Percentiles rank a stretch among this genome's conserved stretches.
phyloP scores from a whole-genome alignment of 2,329 filamentous ascomycete genomes.

The Fusarium coicis region DNA sequence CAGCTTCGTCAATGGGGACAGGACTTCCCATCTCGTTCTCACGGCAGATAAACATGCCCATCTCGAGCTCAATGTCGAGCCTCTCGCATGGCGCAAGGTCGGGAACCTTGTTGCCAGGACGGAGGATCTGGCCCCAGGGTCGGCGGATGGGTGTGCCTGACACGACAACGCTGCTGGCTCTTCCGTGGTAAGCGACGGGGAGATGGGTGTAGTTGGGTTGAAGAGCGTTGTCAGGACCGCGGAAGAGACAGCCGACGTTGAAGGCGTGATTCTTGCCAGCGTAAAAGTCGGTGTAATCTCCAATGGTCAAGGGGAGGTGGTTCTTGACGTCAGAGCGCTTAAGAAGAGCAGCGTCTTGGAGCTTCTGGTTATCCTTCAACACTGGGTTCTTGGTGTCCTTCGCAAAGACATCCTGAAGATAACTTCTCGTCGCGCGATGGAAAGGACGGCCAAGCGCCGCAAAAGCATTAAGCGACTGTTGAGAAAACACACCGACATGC shows the following conservation, averaged over 20 bases:
- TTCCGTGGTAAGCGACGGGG: conserved; percentile 83
- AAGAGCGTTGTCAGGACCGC: conserved; percentile 77
- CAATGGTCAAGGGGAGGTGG: conserved; percentile 80
- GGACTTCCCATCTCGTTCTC: conserved; percentile 74
- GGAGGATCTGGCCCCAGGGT: conserved; percentile 78
- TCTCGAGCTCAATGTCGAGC: conserved; percentile 82
- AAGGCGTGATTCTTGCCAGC: conserved; percentile 83
- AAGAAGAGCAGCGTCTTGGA: conserved; percentile 46
- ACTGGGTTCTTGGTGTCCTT: conserved; percentile 60
- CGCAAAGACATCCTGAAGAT: conserved; percentile 71
- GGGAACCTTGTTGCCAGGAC: conserved; percentile 54
- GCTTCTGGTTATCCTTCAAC: conserved; percentile 50
- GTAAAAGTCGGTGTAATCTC: conserved; percentile 89
- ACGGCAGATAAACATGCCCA: conserved; percentile 78
- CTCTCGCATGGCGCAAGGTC: conserved; percentile 69
- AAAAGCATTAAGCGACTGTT: conserved; percentile 48
- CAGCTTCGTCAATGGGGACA: conserved; percentile 72
- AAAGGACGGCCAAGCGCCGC: conserved; percentile 71
- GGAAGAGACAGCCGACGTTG: conserved; percentile 75
- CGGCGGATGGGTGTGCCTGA: conserved; percentile 78
- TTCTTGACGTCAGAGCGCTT: conserved; percentile 62
- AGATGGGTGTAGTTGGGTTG: conserved; percentile 85
- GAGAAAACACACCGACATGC: conserved; percentile 42
- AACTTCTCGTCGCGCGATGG: conserved; percentile 74
- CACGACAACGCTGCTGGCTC: conserved; percentile 78